Evolutionary conservation across 2,329 filamentous ascomycete species (phyloP).

Genomic region (Aspergillus fumigatiaffinis): DNA sequence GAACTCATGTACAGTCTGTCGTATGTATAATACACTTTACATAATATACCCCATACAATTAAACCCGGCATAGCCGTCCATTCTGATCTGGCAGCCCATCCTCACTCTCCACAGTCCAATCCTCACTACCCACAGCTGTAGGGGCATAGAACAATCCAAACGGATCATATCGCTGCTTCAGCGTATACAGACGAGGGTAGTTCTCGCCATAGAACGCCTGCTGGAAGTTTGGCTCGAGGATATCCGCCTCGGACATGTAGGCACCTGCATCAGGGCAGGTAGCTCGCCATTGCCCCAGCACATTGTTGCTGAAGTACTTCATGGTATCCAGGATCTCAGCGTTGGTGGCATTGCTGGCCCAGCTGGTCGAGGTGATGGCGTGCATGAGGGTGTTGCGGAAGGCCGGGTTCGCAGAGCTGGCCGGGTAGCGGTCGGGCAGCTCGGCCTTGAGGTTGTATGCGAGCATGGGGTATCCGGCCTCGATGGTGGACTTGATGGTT

Average conservation of each 20-base stretch:
- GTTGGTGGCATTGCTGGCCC: conserved; percentile 25
- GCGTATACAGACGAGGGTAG: conserved; percentile 23
- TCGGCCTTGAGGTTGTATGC: conserved; percentile 33
- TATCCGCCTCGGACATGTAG: conserved; percentile 50
- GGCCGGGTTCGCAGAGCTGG: conserved; percentile 23
- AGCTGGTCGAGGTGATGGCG: conserved; percentile 22
- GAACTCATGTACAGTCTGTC: neutral
- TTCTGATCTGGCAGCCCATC: conserved; percentile 26
- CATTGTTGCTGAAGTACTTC: conserved; percentile 17
- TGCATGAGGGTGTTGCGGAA: conserved; percentile 23
- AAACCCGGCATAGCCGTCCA: conserved; percentile 41
- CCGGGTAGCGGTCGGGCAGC: conserved; percentile 11
- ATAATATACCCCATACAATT: neutral
- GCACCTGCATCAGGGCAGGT: conserved; percentile 22
- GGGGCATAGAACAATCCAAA: conserved; percentile 46
- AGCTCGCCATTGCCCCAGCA: conserved; percentile 21
- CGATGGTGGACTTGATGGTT: conserved; percentile 18
- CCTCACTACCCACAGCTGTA: conserved; percentile 52
- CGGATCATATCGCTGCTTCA: conserved; percentile 54
- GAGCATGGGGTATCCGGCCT: conserved; percentile 24
- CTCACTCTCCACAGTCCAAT: conserved; percentile 41
- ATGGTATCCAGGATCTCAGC: conserved; percentile 32
- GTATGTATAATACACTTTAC: neutral
- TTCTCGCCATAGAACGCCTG: conserved; percentile 28
- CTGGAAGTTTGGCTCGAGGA: conserved; percentile 33